Percentiles rank a stretch among this genome's conserved stretches.
Evolutionary conservation across 352 stramenopile species (phyloP).

Genomic region (Globisporangium barbulae): DNA sequence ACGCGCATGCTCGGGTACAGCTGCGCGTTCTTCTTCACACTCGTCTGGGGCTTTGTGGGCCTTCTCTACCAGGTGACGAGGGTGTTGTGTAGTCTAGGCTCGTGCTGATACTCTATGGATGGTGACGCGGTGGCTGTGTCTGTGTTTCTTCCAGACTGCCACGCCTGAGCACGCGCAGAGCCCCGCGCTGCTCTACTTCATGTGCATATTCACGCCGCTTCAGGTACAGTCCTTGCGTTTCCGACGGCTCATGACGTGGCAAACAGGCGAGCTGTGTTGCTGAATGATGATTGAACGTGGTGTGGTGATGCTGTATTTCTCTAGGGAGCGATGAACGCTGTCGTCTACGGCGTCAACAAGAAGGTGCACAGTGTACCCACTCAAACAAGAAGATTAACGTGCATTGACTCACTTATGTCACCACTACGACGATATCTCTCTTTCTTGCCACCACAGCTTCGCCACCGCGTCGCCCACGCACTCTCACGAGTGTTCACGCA

Average conservation of each 20-base stretch:
- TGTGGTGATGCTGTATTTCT: background rate
- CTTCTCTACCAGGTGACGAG: slow-evolving; percentile 45
- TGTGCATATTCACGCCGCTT: slow-evolving; percentile 65
- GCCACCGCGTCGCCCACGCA: slow-evolving; percentile 11
- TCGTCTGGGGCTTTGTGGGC: slow-evolving; percentile 43
- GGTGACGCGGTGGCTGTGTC: too few relatives aligned
- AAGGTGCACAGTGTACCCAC: slow-evolving; percentile 27
- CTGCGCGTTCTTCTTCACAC: slow-evolving; percentile 48
- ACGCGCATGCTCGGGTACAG: slow-evolving; percentile 63
- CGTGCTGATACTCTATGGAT: background rate
- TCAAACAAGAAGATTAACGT: background rate
- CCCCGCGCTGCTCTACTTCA: slow-evolving; percentile 50
- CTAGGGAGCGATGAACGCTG: slow-evolving; percentile 57
- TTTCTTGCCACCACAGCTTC: slow-evolving; percentile 7
- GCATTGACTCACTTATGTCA: background rate
- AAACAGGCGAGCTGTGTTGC: too few relatives aligned
- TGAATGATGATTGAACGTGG: too few relatives aligned
- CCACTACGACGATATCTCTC: background rate
- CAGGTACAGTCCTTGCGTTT: slow-evolving; percentile 32
- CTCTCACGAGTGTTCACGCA: background rate
- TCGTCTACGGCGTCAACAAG: slow-evolving; percentile 62
- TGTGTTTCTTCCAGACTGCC: slow-evolving; percentile 24
- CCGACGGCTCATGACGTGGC: too few relatives aligned
- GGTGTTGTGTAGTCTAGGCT: background rate
- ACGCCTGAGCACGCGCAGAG: slow-evolving; percentile 43